A percentile compares a stretch with the other conserved stretches of the same genome.
These are phyloP conservation scores for Cyberlindnera amylophila DNA, from an alignment of 805 yeast species.

Conservation along the genomic window DNA sequence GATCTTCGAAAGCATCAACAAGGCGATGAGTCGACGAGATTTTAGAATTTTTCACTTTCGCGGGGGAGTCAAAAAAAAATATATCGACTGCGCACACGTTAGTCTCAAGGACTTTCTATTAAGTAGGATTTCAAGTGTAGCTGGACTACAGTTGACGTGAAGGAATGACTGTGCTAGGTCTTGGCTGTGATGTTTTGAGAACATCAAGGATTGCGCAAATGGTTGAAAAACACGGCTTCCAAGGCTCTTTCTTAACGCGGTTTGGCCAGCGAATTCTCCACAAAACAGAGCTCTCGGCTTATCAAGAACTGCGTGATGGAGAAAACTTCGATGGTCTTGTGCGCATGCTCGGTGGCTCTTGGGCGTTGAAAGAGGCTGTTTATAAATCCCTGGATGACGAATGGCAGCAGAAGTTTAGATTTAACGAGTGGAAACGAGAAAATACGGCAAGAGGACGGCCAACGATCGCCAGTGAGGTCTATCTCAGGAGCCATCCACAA, in stretches of 20 bases:
- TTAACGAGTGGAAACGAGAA: conserved; percentile 56
- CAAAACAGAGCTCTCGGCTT: conserved; percentile 38
- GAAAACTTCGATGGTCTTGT: conserved; percentile 29
- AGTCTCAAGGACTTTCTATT: too few relatives aligned
- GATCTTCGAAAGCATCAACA: too few relatives aligned
- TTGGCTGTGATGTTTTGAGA: conserved; percentile 44
- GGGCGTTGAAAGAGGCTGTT: conserved; percentile 77
- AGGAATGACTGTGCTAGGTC: conserved; percentile 16
- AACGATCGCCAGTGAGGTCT: conserved; percentile 32
- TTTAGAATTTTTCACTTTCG: too few relatives aligned
- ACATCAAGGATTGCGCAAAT: conserved; percentile 44
- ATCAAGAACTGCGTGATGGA: conserved; percentile 19
- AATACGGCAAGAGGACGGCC: conserved; percentile 44
- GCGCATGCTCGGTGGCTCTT: conserved; percentile 47
- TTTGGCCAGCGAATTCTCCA: conserved; percentile 50
- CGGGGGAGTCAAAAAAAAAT: too few relatives aligned
- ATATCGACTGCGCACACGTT: too few relatives aligned
- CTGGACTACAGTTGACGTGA: too few relatives aligned
- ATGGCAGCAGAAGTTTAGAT: conserved; percentile 50
- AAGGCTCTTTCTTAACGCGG: conserved; percentile 30
- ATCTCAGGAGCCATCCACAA: conserved; percentile 20
- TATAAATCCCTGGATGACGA: conserved; percentile 51
- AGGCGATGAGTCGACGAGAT: too few relatives aligned
- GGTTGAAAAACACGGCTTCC: conserved; percentile 32
- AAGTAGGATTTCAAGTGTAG: too few relatives aligned